Percentiles rank a stretch among this genome's conserved stretches.
These are phyloP conservation scores for Hypholoma sublateritium DNA, from an alignment of 768 basidiomycete genomes.

Conservation along the genomic window DNA sequence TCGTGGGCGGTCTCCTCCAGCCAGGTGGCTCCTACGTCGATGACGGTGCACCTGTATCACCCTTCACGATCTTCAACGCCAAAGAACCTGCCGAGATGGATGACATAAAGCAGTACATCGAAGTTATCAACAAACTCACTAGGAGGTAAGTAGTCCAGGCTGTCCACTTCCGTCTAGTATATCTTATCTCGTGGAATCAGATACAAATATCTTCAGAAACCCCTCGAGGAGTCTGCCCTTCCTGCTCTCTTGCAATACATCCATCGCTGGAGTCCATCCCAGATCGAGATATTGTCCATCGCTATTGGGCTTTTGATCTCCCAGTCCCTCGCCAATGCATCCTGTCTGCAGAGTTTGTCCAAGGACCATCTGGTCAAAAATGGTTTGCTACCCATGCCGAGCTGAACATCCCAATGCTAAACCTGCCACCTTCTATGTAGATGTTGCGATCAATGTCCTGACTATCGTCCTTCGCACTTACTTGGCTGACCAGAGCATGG, in stretches of 20 bases:
- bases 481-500: conserved; percentile 82
- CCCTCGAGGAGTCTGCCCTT: conserved; percentile 84
- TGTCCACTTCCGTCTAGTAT: background rate
- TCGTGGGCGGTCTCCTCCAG: conserved; percentile 94
- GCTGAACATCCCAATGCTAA: background rate
- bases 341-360: conserved; percentile 77
- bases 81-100: conserved; percentile 76
- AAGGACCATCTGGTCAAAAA: conserved; percentile 98
- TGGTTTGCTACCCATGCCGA: conserved; percentile 41
- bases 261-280: conserved; percentile 75
- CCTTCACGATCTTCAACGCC: conserved; percentile 86
- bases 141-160: conserved; percentile 59
- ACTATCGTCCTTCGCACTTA: conserved; percentile 81
- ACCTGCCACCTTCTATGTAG: conserved; percentile 35
- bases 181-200: conserved; percentile 38
- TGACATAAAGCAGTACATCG: conserved; percentile 91
- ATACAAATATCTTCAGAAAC: conserved; percentile 99
- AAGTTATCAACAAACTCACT: conserved; percentile 94
- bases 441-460: conserved; percentile 74
- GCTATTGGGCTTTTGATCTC: conserved; percentile 82
- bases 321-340: conserved; percentile 77
- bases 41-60: conserved; percentile 79
- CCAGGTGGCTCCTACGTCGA: conserved; percentile 93
- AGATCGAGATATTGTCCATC: conserved; percentile 82
- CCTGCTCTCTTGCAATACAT: conserved; percentile 87